Base-by-base conservation (phyloP, 2,329 filamentous ascomycete genomes). In the Xylaria arbuscula region DNA sequence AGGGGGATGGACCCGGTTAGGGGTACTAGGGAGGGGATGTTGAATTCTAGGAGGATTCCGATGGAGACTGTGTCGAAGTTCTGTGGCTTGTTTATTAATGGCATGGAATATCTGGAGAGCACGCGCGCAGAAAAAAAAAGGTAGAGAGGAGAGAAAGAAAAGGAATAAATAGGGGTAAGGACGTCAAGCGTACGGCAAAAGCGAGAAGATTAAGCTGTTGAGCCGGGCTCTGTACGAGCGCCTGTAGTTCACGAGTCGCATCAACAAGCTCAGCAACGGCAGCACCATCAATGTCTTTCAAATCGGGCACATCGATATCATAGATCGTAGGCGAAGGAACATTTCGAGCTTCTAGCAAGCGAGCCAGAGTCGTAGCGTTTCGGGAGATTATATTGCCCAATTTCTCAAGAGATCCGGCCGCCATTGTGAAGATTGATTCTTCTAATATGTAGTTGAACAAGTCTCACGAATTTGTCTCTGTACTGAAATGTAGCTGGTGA, bases 401-500 rank as follows among this genome's bases (percentile, higher is more conserved):
- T 34, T 62, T 48, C 48, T 54, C 59, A 3, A 62, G 59, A 34
- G 59, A 53, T 36, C 59, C 53, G 36, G 59, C 36, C 13, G 48
- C 13, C 59, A 62, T 62, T 1, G 15, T 32, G 57, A 42, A 9
- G 54, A 5, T 42, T 32, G 38, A 13, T 45, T 34, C 3, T 45
- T 2, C 40, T 38, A 34, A 34, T 17, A 32, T 47, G 3, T 58
- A 13, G 28, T 28, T 28, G 55, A 58, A 22, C 15, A 24, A 47
- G 13, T 19, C 38, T 57, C n/a, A 24, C 5, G 17, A 17, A 32
- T 58, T 3, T 47, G 15, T 55, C n/a, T 36, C 11, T 6, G 36
- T 7, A 38, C 17, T 36, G 8, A 15, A 5, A 28, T 28, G 28
- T 5, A 28, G 28, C 9, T 19, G 17, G 8, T 38, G 13, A 13